phyloP scores from a whole-genome alignment of 176 grass and related monocot species.

The Microstegium vimineum region DNA sequence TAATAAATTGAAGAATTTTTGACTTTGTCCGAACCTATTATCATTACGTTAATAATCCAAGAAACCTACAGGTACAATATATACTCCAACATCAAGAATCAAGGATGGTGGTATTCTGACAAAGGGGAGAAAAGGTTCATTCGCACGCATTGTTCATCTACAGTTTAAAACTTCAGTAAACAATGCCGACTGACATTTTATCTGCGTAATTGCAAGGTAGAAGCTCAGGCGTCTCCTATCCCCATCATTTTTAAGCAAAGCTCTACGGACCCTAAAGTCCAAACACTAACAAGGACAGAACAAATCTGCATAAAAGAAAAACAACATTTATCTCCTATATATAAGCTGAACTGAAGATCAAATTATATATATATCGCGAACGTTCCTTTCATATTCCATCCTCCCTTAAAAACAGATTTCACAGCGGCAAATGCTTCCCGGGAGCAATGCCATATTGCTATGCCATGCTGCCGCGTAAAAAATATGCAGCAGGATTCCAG shows the following conservation, averaged over 20 bases:
- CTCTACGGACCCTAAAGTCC: not conserved
- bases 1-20: not conserved
- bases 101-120: not conserved
- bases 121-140: not conserved
- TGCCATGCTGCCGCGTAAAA: constrained; percentile 70
- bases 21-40: not conserved
- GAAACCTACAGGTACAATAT: not conserved
- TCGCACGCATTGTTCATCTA: not conserved
- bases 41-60: not conserved
- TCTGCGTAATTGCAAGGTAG: not conserved
- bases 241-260: not conserved
- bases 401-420: constrained; percentile 10
- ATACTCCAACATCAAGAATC: not conserved
- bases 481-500: constrained; percentile 64
- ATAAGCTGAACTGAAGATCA: constrained; percentile 19
- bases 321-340: constrained; percentile 24
- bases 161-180: not conserved
- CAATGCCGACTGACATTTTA: not conserved
- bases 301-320: constrained; percentile 16
- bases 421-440: constrained; percentile 17
- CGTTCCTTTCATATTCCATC: constrained; percentile 26
- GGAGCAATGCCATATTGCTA: constrained; percentile 41
- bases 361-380: constrained; percentile 46
- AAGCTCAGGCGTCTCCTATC: not conserved
- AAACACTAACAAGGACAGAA: not conserved